A percentile compares a stretch with the other conserved stretches of the same genome.
Evolutionary conservation across 176 grass and related monocot genomes (phyloP).

Genomic region (Olyra latifolia): DNA sequence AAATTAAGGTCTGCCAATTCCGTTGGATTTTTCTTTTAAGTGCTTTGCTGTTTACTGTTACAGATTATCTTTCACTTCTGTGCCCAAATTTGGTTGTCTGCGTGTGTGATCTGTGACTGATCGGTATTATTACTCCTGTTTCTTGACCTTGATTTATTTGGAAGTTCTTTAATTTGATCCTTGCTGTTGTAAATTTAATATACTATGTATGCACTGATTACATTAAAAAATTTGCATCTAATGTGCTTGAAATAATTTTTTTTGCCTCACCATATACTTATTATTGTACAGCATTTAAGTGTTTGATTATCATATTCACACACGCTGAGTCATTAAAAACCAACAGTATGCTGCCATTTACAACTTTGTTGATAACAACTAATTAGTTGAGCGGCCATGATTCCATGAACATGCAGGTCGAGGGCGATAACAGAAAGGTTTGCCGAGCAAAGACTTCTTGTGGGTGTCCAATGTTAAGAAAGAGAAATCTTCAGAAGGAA

Average conservation of each 20-base stretch:
- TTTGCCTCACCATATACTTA: not conserved
- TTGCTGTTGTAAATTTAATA: not conserved
- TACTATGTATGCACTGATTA: not conserved
- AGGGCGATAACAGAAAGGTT: slow-evolving; percentile 50
- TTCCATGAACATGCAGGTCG: slow-evolving; percentile 41
- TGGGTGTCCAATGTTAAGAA: slow-evolving; percentile 82
- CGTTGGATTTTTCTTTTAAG: not conserved
- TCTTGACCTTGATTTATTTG: not conserved
- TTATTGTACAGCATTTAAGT: not conserved
- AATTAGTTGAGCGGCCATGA: not conserved
- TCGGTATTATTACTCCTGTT: not conserved
- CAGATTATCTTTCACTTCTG: not conserved
- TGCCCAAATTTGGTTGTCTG: not conserved
- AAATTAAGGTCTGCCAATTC: slow-evolving; percentile 64
- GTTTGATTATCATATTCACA: not conserved
- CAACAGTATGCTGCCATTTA: not conserved
- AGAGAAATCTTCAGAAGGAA: slow-evolving; percentile 60
- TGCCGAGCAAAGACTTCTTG: slow-evolving; percentile 53
- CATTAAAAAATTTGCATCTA: not conserved
- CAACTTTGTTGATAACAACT: not conserved
- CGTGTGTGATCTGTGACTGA: not conserved
- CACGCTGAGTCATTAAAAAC: not conserved
- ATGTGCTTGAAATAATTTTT: not conserved
- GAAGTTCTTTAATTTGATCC: not conserved
- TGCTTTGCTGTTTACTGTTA: not conserved